These are phyloP conservation scores for Eucalyptus pumila DNA, from an alignment of 345 rosid species.

Conservation along the genomic window DNA sequence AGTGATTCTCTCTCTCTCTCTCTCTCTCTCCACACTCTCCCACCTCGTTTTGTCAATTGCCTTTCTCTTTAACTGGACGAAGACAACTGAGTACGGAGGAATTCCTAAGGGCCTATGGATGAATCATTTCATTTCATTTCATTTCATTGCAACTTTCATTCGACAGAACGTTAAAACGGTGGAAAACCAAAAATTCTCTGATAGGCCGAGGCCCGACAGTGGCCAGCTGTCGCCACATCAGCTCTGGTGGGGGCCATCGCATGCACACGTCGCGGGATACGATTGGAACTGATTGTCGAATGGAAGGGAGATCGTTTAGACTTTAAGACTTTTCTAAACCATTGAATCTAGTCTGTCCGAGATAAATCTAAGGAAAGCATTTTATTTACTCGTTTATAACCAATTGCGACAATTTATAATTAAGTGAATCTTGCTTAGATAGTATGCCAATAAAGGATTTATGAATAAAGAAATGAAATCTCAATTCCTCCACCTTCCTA, in stretches of 20 bases:
- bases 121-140: background rate
- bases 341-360: background rate
- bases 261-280: background rate
- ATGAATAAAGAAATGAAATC: background rate
- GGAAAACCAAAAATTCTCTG: background rate
- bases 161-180: too few species aligned
- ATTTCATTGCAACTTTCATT: background rate
- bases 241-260: background rate
- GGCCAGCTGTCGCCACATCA: background rate
- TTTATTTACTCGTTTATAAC: background rate
- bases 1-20: background rate
- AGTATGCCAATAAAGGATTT: background rate
- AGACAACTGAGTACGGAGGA: background rate
- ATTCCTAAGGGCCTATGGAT: background rate
- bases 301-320: rapidly evolving
- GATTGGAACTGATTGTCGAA: background rate
- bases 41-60: background rate
- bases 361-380: background rate
- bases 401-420: background rate
- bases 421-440: background rate
- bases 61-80: background rate
- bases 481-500: background rate
- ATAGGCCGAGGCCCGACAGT: background rate
- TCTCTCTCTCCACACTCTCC: background rate
- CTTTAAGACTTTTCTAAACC: background rate